A percentile compares a stretch with the other conserved stretches of the same genome.
phyloP scores from a whole-genome alignment of 257 asterid genomes.

The Capsicum chinense region DNA sequence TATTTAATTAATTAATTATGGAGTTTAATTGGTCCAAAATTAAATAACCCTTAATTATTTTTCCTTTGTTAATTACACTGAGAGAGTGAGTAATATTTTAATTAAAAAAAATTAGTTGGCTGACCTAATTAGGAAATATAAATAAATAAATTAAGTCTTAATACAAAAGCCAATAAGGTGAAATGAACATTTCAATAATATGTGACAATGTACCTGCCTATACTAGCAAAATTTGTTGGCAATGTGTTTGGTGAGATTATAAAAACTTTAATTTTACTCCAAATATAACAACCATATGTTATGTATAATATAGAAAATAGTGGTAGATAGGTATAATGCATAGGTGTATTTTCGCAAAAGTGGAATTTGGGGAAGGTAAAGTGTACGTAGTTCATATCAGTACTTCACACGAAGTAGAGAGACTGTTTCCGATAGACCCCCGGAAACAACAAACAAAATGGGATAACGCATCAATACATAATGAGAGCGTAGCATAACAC shows the following conservation, averaged over 20 bases:
- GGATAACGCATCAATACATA: too few species aligned
- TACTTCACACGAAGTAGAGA: too few species aligned
- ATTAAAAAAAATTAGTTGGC: background rate
- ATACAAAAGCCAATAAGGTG: slow-evolving; percentile 62
- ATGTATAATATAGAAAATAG: too few species aligned
- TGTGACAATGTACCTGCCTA: slow-evolving; percentile 31
- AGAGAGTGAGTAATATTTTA: background rate
- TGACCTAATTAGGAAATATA: slow-evolving; percentile 18
- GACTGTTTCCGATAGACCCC: too few species aligned
- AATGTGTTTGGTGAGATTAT: slow-evolving; percentile 55
- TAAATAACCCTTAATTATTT: background rate
- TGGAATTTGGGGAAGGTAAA: too few species aligned
- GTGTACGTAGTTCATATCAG: too few species aligned
- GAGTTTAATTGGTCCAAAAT: background rate
- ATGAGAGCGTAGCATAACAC: too few species aligned
- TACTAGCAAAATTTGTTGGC: slow-evolving; percentile 25
- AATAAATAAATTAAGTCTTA: slow-evolving; percentile 38
- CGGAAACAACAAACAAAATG: too few species aligned
- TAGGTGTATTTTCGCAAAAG: too few species aligned
- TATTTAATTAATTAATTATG: slow-evolving; percentile 2
- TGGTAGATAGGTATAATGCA: too few species aligned
- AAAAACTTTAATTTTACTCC: slow-evolving; percentile 47
- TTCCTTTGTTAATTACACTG: background rate
- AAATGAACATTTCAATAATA: slow-evolving; percentile 48
- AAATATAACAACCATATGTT: background rate